Percentiles rank a stretch among this genome's conserved stretches.
phyloP scores from a whole-genome alignment of 805 yeast genomes.

The Saccharomyces eubayanus region DNA sequence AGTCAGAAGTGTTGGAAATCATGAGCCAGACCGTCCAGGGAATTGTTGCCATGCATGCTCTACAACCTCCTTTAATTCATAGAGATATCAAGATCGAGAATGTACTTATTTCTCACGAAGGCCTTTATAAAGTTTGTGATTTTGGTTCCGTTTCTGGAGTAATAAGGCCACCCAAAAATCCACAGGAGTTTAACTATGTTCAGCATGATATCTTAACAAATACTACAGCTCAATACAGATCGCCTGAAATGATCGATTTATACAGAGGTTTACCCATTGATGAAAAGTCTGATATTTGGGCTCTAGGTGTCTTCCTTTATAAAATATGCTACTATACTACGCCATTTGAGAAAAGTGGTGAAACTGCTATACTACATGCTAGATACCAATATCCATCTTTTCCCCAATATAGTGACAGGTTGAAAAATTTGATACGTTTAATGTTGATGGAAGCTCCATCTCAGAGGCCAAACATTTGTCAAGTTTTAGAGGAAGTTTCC shows the following conservation, averaged over 20 bases:
- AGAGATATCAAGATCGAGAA: slow-evolving; percentile 80
- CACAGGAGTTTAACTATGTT: slow-evolving; percentile 50
- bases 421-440: slow-evolving; percentile 58
- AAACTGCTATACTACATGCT: slow-evolving; percentile 54
- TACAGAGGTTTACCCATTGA: slow-evolving; percentile 61
- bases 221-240: slow-evolving; percentile 78
- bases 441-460: slow-evolving; percentile 59
- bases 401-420: slow-evolving; percentile 52
- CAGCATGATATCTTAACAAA: slow-evolving; percentile 67
- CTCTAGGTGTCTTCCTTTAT: slow-evolving; percentile 69
- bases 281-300: slow-evolving; percentile 83
- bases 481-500: slow-evolving; percentile 62
- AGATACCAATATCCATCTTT: slow-evolving; percentile 43
- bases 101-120: slow-evolving; percentile 52
- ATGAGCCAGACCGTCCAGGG: slow-evolving; percentile 67
- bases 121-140: slow-evolving; percentile 65
- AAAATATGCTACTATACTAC: slow-evolving; percentile 75
- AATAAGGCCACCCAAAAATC: slow-evolving; percentile 52
- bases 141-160: slow-evolving; percentile 73
- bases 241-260: slow-evolving; percentile 79
- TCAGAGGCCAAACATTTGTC: slow-evolving; percentile 66
- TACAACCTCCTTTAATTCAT: slow-evolving; percentile 64
- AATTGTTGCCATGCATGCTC: slow-evolving; percentile 67
- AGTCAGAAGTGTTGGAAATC: slow-evolving; percentile 57
- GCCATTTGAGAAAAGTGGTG: slow-evolving; percentile 65